Evolutionary conservation across 2,329 filamentous ascomycete species (phyloP).

Genomic region (Aspergillus piperis): DNA sequence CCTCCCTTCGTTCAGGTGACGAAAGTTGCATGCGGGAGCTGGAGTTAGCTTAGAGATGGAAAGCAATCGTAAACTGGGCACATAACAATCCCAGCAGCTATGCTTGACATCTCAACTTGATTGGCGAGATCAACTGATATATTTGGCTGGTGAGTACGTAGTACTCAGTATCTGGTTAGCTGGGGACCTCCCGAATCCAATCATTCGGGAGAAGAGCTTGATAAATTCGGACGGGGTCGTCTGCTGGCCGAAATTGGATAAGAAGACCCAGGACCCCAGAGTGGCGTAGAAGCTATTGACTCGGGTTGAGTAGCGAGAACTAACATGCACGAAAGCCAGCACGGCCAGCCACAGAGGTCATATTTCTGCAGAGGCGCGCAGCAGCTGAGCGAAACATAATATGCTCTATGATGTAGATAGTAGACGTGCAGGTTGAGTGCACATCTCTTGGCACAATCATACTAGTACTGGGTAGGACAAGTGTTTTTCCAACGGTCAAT

Average conservation of each 20-base stretch:
- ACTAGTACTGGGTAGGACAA: background rate
- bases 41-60: background rate
- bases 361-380: constrained; percentile 3
- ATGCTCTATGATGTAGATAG: background rate
- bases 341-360: constrained; percentile 7
- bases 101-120: background rate
- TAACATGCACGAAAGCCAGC: background rate
- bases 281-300: background rate
- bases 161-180: background rate
- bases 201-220: background rate
- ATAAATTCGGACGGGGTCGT: background rate
- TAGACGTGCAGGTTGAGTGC: background rate
- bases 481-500: background rate
- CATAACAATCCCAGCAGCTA: background rate
- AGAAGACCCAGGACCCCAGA: background rate
- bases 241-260: background rate
- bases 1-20: background rate
- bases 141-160: background rate
- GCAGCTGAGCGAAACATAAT: background rate
- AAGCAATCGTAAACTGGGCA: background rate
- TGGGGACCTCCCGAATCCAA: background rate
- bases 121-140: background rate
- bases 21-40: background rate
- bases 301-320: background rate
- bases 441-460: background rate